These are phyloP conservation scores for Apodospora peruviana DNA, from an alignment of 495 filamentous ascomycete genomes.

Conservation along the genomic window DNA sequence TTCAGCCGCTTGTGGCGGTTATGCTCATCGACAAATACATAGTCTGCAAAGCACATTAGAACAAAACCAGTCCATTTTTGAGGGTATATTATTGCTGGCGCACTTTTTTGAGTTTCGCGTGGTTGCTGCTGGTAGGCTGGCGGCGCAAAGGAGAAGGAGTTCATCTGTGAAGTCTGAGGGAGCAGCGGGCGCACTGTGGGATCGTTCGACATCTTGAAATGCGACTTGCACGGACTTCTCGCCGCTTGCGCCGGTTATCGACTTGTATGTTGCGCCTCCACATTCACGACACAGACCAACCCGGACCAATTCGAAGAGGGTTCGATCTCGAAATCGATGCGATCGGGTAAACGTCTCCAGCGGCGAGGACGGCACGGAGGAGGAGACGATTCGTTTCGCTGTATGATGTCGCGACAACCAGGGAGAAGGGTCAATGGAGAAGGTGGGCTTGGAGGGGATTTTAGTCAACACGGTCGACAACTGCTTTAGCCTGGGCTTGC, in stretches of 20 bases:
- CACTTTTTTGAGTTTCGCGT: slow-evolving; percentile 64
- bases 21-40: slow-evolving; percentile 99
- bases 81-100: slow-evolving; percentile 20
- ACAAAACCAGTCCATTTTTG: background rate
- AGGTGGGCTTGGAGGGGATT: slow-evolving; percentile 20
- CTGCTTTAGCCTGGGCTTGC: slow-evolving; percentile 2
- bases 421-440: slow-evolving; percentile 10
- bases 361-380: background rate
- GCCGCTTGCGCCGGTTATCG: slow-evolving; percentile 12
- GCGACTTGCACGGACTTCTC: slow-evolving; percentile 19
- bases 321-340: background rate
- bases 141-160: slow-evolving; percentile 56
- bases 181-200: slow-evolving; percentile 48
- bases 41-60: slow-evolving; percentile 52
- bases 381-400: slow-evolving; percentile 1
- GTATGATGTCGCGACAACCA: slow-evolving; percentile 6
- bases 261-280: slow-evolving; percentile 7
- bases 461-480: slow-evolving; percentile 11
- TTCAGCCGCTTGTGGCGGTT: slow-evolving; percentile 97
- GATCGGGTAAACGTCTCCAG: background rate
- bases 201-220: slow-evolving; percentile 47
- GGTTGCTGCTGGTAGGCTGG: slow-evolving; percentile 48
- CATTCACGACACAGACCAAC: slow-evolving; percentile 20
- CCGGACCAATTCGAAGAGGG: background rate
- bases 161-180: slow-evolving; percentile 52